Evolutionary conservation across 1,284 basidiomycete genomes (phyloP).

Genomic region (Trichosporon sp.): DNA sequence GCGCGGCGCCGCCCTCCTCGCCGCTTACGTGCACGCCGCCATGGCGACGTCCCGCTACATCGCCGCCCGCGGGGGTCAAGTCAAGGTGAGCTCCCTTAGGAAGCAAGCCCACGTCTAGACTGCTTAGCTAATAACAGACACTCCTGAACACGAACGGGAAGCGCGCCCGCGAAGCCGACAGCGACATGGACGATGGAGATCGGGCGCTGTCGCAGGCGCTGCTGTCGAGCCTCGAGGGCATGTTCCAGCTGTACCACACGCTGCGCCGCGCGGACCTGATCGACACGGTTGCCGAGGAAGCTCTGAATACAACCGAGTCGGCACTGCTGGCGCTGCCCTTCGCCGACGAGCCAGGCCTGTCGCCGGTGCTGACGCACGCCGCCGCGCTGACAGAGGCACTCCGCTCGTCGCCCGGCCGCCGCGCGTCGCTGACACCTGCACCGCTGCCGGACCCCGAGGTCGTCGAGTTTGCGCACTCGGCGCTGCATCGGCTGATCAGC

Average conservation of each 20-base stretch:
- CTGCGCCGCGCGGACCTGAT: not conserved
- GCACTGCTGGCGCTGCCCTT: not conserved
- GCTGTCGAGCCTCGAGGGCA: not conserved
- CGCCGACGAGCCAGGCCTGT: not conserved
- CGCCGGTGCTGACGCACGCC: not conserved
- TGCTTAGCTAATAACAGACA: not conserved
- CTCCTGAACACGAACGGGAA: not conserved
- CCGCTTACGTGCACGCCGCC: not conserved
- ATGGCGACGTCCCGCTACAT: not conserved
- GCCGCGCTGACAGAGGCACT: not conserved
- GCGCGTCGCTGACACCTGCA: not conserved
- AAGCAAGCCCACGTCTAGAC: not conserved
- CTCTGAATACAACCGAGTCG: not conserved
- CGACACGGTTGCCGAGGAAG: not conserved
- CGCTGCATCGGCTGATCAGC: not conserved
- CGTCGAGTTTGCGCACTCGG: not conserved
- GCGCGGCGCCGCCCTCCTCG: constrained; percentile 2
- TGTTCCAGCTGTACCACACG: not conserved
- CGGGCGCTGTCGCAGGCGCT: not conserved
- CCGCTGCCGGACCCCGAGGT: not conserved
- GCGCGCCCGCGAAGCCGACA: not conserved
- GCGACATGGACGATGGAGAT: not conserved
- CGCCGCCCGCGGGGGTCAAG: not conserved
- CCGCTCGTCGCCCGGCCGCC: not conserved
- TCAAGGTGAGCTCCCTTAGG: not conserved